Base-by-base conservation (phyloP, 202 grass and related monocot genomes). In the Cymbopogon flexuosus region DNA sequence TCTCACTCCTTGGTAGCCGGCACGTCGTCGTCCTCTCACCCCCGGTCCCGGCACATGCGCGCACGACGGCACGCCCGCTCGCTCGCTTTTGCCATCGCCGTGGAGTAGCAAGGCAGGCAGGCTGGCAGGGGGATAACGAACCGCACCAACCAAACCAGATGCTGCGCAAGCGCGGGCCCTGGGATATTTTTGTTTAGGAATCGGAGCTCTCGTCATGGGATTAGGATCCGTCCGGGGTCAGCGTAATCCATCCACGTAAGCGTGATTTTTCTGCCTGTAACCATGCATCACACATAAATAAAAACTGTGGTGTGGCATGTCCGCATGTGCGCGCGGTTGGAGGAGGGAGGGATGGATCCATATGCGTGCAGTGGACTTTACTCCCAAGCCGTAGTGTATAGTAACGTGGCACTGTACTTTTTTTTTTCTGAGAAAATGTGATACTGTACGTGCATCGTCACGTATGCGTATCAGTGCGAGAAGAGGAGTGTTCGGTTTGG, bases 211-310 rank as follows among this genome's bases (percentile, higher is more conserved):
- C 80, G 40, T 8, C 39, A 36, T 8, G 1, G n/a, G 43, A 45
- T 8, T 7, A 1, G 36, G 34, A 78, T 36, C 42, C 27, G 61
- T 0, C 8, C 18, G 75, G 61, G 30, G 52, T 56, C 62, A 62
- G 40, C 81, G 41, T 56, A 21, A 84, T 75, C 81, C 62, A 45
- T 69, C 68, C 69, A 88, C 81, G 41, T 68, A 77, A 57, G 45
- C 60, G 35, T 33, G 15, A 75, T 40, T 40, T 40, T 13, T 8
- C 34, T 56, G 30, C 6, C 49, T 18, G 0, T 13, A n/a, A n/a
- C 5, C 47, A 49, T 49, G 46, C 45, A 16, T 49, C 14, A 6
- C 13, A 5, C 1, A 0, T 49, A 6, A 16, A 49, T 46, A 16
- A 49, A 51, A n/a, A n/a, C 47, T 51, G 47, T 2, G 16, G 15